Percentiles rank a stretch among this genome's conserved stretches.
Evolutionary conservation across 1,139 yeast genomes (phyloP).

Genomic region (Magnusiomyces suaveolens): DNA sequence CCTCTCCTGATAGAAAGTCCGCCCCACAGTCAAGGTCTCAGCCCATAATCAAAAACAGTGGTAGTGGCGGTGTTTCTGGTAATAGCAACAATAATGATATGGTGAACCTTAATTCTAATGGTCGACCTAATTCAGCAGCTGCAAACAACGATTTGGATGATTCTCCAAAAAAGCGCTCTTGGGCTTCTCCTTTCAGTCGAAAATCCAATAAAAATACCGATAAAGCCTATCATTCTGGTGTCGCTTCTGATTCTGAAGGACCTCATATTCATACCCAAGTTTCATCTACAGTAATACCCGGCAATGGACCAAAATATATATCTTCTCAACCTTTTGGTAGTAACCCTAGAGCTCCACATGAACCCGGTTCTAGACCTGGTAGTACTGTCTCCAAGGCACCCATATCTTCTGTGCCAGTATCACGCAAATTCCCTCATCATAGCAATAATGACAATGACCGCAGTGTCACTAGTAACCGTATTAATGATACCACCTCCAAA

Average conservation of each 20-base stretch:
- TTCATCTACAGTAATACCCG: neutral
- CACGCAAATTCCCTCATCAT: neutral
- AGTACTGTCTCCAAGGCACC: neutral
- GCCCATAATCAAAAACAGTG: neutral
- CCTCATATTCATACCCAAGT: neutral
- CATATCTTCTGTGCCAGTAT: neutral
- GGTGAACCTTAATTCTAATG: neutral
- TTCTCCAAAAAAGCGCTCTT: constrained; percentile 25
- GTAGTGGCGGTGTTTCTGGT: neutral
- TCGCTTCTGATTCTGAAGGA: constrained; percentile 9
- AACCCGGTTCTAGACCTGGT: neutral
- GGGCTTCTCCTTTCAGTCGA: constrained; percentile 36
- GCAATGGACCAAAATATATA: constrained; percentile 1
- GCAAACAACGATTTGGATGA: neutral
- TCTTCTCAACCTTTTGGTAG: neutral
- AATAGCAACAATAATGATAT: neutral
- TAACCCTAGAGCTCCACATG: neutral
- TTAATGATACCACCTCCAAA: too few relatives aligned
- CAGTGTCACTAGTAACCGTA: too few relatives aligned
- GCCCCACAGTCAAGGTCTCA: neutral
- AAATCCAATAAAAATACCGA: constrained; percentile 25
- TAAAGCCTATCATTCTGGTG: constrained; percentile 21
- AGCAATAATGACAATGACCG: neutral
- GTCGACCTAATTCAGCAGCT: neutral
- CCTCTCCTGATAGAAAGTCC: neutral